Evolutionary conservation across 345 rosid species (phyloP).

Genomic region (Euphorbia tirucalli): DNA sequence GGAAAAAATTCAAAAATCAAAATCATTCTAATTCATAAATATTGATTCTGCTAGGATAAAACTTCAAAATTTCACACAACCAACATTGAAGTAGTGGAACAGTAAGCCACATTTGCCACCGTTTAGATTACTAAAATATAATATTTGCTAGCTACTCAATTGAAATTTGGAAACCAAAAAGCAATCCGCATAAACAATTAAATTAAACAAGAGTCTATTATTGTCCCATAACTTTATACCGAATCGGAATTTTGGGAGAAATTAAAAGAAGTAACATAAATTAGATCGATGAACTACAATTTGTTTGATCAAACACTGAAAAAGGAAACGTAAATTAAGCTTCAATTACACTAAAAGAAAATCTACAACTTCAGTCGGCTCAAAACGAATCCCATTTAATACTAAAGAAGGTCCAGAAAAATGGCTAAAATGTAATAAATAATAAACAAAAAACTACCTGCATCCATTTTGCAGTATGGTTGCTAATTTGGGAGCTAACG

Average conservation of each 20-base stretch:
- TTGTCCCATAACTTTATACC: background rate
- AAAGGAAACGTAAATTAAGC: background rate
- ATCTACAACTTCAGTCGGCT: background rate
- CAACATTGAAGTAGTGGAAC: background rate
- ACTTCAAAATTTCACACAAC: background rate
- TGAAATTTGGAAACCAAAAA: background rate
- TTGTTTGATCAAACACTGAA: background rate
- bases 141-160: background rate
- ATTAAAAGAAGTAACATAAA: background rate
- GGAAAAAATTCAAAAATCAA: background rate
- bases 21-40: background rate
- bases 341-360: background rate
- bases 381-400: background rate
- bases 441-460: constrained; percentile 1
- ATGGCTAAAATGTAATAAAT: background rate
- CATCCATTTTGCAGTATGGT: constrained; percentile 27
- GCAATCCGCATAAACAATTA: background rate
- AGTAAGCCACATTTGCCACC: background rate
- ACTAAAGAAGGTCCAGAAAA: background rate
- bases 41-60: too few species aligned
- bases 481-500: constrained; percentile 18
- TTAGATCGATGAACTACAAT: background rate
- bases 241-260: background rate
- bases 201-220: background rate
- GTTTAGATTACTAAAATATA: background rate